Evolutionary conservation across 1,139 yeast genomes (phyloP).

Genomic region (Trichomonascaceae sp.): DNA sequence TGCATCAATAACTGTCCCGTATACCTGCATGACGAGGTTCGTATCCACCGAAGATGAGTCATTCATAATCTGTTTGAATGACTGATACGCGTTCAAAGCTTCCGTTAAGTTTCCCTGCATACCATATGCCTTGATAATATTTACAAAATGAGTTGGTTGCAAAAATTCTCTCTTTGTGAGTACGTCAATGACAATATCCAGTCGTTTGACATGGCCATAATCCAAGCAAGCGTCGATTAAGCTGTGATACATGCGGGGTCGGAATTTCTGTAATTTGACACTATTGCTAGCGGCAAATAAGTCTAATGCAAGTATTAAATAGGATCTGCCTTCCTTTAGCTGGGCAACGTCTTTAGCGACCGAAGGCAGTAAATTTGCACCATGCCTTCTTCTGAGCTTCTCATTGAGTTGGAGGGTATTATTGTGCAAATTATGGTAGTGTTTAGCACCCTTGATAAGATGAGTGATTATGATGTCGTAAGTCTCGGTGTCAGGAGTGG

Average conservation of each 20-base stretch:
- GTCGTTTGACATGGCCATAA: constrained; percentile 12
- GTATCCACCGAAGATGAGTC: constrained; percentile 1
- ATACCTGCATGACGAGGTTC: constrained; percentile 13
- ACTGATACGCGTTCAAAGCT: constrained; percentile 15
- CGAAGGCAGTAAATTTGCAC: constrained; percentile 5
- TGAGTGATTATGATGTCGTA: constrained; percentile 27
- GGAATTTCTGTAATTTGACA: constrained; percentile 20
- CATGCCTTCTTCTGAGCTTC: constrained; percentile 4
- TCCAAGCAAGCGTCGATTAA: constrained; percentile 19
- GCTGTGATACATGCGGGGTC: constrained; percentile 14
- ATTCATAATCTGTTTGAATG: constrained; percentile 3
- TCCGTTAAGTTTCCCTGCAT: constrained; percentile 14
- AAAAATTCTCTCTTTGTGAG: constrained; percentile 6
- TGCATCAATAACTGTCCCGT: constrained; percentile 30
- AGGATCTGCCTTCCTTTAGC: constrained; percentile 17
- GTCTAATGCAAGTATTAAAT: constrained; percentile 26
- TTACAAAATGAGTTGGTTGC: constrained; percentile 7
- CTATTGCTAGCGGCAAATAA: constrained; percentile 26
- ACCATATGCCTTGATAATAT: constrained; percentile 19
- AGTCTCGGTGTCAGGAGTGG: constrained; percentile 27
- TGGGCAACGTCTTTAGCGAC: constrained; percentile 11
- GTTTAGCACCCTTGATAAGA: constrained; percentile 24
- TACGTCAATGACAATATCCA: constrained; percentile 12
- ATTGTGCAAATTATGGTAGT: constrained; percentile 4
- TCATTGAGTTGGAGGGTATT: background rate